These are phyloP conservation scores for Kokia cookei DNA, from an alignment of 441 rosid species.

Conservation along the genomic window DNA sequence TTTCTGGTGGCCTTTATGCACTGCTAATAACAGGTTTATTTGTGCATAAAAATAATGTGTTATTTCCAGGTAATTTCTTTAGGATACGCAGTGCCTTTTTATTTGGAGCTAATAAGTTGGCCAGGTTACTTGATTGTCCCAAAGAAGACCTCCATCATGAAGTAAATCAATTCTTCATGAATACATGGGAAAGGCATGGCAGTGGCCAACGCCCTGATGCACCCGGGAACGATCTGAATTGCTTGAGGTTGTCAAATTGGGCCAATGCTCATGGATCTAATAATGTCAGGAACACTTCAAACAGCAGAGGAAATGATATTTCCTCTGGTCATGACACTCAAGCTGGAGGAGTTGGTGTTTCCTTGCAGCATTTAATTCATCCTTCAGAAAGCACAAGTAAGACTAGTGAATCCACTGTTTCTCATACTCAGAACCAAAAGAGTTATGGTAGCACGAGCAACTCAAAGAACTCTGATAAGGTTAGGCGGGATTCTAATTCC, in stretches of 20 bases:
- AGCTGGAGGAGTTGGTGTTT: conserved; percentile 28
- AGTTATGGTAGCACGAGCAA: conserved; percentile 28
- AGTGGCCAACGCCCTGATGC: conserved; percentile 96
- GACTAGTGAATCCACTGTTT: conserved; percentile 29
- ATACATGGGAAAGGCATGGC: conserved; percentile 99
- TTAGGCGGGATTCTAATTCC: conserved; percentile 36
- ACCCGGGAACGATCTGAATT: conserved; percentile 50
- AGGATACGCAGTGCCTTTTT: conserved; percentile 99
- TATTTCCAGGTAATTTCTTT: conserved; percentile 85
- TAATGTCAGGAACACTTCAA: conserved; percentile 32
- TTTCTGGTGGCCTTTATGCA: conserved; percentile 10
- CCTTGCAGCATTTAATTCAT: conserved; percentile 39
- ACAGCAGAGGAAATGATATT: conserved; percentile 33
- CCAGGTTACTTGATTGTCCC: conserved; percentile 83
- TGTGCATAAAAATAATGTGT: conserved; percentile 1
- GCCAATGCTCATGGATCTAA: conserved; percentile 39
- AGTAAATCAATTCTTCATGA: conserved; percentile 82
- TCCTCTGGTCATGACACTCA: conserved; percentile 30
- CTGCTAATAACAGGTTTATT: conserved; percentile 9
- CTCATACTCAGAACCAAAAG: conserved; percentile 44
- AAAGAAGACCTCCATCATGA: conserved; percentile 66
- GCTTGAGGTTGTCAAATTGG: conserved; percentile 40
- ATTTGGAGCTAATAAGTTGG: conserved; percentile 93
- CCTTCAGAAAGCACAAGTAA: conserved; percentile 34
- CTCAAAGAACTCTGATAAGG: conserved; percentile 36